Evolutionary conservation across 2,329 filamentous ascomycete species (phyloP).

Genomic region (Hypoxylon sp.): DNA sequence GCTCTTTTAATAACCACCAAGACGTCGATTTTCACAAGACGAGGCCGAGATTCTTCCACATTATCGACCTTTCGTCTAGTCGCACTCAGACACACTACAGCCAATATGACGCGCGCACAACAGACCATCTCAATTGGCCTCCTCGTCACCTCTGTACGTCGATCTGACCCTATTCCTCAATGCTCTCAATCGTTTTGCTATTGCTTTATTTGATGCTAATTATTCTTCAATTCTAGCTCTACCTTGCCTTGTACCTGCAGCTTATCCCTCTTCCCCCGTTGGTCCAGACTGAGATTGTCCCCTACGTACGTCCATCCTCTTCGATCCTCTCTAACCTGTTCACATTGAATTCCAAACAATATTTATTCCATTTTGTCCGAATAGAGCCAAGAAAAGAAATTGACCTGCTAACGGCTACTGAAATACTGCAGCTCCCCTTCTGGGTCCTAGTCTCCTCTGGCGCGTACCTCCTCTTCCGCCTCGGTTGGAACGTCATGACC

Average conservation of each 20-base stretch:
- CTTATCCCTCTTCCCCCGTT: conserved; percentile 84
- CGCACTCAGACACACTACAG: conserved; percentile 6
- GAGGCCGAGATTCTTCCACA: conserved; percentile 1
- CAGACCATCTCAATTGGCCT: conserved; percentile 92
- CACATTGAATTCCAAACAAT: background rate
- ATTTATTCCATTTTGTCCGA: background rate
- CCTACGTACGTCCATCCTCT: conserved; percentile 76
- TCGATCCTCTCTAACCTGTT: conserved; percentile 13
- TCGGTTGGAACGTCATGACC: conserved; percentile 92
- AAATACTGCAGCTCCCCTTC: conserved; percentile 80
- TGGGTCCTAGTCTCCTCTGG: conserved; percentile 93
- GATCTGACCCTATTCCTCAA: conserved; percentile 17
- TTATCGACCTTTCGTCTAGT: background rate
- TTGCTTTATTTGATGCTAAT: conserved; percentile 40
- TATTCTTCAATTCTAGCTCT: conserved; percentile 73
- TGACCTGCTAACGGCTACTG: background rate
- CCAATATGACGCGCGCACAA: conserved; percentile 91
- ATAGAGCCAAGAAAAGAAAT: background rate
- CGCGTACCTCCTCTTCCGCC: conserved; percentile 90
- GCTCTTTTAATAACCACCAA: conserved; percentile 36
- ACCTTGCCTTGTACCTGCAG: conserved; percentile 87
- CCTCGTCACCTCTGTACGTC: conserved; percentile 86
- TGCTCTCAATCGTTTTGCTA: background rate
- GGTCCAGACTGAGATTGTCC: conserved; percentile 88
- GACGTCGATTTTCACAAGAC: background rate